Evolutionary conservation across 306 rosid genomes (phyloP).

Genomic region (Vigna mungo): DNA sequence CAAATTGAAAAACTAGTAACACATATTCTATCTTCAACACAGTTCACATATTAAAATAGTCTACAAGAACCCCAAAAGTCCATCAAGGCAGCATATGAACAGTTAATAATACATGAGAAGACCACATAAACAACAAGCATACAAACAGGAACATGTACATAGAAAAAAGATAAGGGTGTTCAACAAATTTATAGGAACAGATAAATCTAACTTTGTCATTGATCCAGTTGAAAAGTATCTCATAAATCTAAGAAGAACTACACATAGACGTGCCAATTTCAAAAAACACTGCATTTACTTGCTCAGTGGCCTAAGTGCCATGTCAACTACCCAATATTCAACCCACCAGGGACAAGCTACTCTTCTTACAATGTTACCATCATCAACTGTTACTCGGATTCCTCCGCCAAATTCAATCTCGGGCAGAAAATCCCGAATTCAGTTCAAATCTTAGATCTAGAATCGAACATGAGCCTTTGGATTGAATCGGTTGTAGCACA

Average conservation of each 20-base stretch:
- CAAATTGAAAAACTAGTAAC: conserved; percentile 34
- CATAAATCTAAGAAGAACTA: conserved; percentile 10
- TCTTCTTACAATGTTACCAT: neutral
- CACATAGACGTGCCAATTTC: neutral
- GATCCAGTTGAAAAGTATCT: conserved; percentile 12
- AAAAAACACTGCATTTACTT: conserved; percentile 21
- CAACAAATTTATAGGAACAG: neutral
- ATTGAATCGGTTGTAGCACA: conserved; percentile 34
- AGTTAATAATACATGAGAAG: conserved; percentile 1
- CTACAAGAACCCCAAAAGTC: conserved; percentile 29
- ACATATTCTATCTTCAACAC: conserved; percentile 34
- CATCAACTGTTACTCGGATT: conserved; percentile 37
- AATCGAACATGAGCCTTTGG: conserved; percentile 23
- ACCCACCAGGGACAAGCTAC: conserved; percentile 31
- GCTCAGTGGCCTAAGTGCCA: conserved; percentile 12
- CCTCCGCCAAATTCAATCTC: conserved; percentile 35
- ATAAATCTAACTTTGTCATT: conserved; percentile 26
- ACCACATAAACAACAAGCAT: conserved; percentile 21
- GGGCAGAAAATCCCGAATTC: neutral
- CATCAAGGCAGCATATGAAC: neutral
- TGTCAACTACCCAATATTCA: conserved; percentile 16
- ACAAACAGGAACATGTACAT: neutral
- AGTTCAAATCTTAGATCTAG: conserved; percentile 41
- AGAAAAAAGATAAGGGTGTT: conserved; percentile 31
- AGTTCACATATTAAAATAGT: conserved; percentile 17